A percentile compares a stretch with the other conserved stretches of the same genome.
These are phyloP conservation scores for Meyerozyma athensensis DNA, from an alignment of 1,139 yeast genomes.

Conservation along the genomic window DNA sequence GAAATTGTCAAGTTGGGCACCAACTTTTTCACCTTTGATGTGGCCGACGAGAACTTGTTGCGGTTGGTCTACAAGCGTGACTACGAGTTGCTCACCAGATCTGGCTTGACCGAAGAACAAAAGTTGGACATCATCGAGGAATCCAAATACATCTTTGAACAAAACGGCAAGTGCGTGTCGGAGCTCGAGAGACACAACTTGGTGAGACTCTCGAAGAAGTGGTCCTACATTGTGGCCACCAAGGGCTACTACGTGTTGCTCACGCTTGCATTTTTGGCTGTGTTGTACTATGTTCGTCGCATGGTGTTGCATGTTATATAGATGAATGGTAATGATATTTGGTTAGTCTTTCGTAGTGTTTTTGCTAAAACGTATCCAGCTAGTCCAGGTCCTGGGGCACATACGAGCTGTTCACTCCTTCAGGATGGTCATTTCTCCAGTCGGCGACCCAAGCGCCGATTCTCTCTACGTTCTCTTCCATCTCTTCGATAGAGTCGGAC, in stretches of 20 bases:
- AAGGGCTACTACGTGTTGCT: conserved; percentile 42
- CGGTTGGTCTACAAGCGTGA: conserved; percentile 67
- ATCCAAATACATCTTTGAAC: conserved; percentile 58
- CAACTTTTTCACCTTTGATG: conserved; percentile 68
- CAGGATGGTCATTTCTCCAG: conserved; percentile 55
- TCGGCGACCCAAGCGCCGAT: conserved; percentile 66
- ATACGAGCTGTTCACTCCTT: conserved; percentile 37
- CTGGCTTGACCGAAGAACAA: conserved; percentile 60
- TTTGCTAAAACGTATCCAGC: conserved; percentile 9
- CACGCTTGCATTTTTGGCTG: conserved; percentile 18
- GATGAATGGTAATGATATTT: not conserved
- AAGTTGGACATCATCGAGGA: conserved; percentile 68
- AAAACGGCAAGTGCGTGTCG: conserved; percentile 54
- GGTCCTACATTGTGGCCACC: conserved; percentile 52
- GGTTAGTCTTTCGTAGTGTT: not conserved
- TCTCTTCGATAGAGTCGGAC: conserved; percentile 68
- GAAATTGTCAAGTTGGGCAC: conserved; percentile 62
- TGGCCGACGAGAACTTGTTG: conserved; percentile 61
- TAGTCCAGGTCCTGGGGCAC: conserved; percentile 19
- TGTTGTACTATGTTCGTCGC: conserved; percentile 26
- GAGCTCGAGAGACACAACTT: conserved; percentile 67
- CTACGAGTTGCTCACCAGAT: conserved; percentile 72
- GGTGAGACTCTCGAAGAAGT: conserved; percentile 48
- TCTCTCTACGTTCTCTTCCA: conserved; percentile 77
- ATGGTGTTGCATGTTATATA: conserved; percentile 10